phyloP scores from a whole-genome alignment of 2,329 filamentous ascomycete species.

The Nigrospora osmanthi region DNA sequence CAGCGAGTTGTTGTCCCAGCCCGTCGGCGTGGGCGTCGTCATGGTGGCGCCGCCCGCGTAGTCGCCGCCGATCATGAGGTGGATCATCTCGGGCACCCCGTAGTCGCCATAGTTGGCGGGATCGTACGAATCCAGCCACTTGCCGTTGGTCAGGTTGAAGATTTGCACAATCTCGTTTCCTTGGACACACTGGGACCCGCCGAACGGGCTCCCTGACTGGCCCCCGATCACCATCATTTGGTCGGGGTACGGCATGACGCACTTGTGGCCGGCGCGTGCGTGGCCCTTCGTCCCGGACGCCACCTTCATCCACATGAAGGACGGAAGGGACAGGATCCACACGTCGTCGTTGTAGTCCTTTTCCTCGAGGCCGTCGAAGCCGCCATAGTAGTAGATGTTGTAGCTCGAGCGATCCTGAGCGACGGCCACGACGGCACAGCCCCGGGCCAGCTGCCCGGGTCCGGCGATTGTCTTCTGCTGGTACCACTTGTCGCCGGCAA shows the following conservation, averaged over 20 bases:
- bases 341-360: constrained; percentile 54
- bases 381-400: constrained; percentile 81
- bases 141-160: constrained; percentile 63
- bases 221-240: constrained; percentile 78
- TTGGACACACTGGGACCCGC: constrained; percentile 34
- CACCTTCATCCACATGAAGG: constrained; percentile 67
- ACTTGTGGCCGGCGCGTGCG: constrained; percentile 66
- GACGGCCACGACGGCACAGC: constrained; percentile 68
- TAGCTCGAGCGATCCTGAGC: constrained; percentile 66
- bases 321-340: constrained; percentile 73
- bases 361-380: constrained; percentile 49
- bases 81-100: constrained; percentile 57
- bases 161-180: constrained; percentile 47
- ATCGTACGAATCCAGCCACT: constrained; percentile 65
- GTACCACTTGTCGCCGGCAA: constrained; percentile 60
- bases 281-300: constrained; percentile 33
- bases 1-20: constrained; percentile 44
- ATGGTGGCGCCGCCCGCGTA: constrained; percentile 61
- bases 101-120: constrained; percentile 59
- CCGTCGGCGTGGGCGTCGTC: constrained; percentile 51
- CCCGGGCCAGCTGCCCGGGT: constrained; percentile 49
- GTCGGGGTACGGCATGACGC: constrained; percentile 66
- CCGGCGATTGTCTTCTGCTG: constrained; percentile 57
- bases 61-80: constrained; percentile 59
- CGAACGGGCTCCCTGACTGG: constrained; percentile 30